Conservation (phyloP, 2,329 filamentous ascomycete genomes). For the Coniochaeta ligniaria region DNA sequence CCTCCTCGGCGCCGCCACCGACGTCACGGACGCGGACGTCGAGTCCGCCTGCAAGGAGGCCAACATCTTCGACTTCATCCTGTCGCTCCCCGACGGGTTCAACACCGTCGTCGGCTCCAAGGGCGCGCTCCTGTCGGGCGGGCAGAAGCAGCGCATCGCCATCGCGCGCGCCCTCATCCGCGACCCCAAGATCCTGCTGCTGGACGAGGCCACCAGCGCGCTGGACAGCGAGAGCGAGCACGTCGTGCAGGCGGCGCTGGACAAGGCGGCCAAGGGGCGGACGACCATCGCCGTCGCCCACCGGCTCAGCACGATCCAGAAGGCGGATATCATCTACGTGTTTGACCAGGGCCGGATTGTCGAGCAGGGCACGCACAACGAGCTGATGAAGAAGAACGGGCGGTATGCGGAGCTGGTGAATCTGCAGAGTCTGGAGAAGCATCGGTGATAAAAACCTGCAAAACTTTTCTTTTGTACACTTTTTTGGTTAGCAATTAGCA, state of each 20-base stretch:
- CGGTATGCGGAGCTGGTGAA: slow-evolving; percentile 75
- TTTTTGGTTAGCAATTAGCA: neutral
- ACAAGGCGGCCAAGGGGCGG: slow-evolving; percentile 74
- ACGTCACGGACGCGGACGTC: slow-evolving; percentile 65
- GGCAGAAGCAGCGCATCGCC: slow-evolving; percentile 90
- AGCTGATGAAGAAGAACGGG: slow-evolving; percentile 62
- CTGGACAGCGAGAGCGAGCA: slow-evolving; percentile 73
- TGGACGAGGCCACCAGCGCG: slow-evolving; percentile 76
- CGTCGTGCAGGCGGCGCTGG: slow-evolving; percentile 72
- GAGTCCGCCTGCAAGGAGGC: slow-evolving; percentile 78
- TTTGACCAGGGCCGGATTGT: slow-evolving; percentile 85
- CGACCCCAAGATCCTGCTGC: slow-evolving; percentile 79
- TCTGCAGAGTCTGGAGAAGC: slow-evolving; percentile 67
- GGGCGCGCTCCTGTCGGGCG: slow-evolving; percentile 77
- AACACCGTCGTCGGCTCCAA: slow-evolving; percentile 81
- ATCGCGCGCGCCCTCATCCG: slow-evolving; percentile 87
- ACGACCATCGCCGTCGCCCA: slow-evolving; percentile 95
- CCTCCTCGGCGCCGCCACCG: slow-evolving; percentile 63
- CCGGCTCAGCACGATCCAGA: slow-evolving; percentile 84
- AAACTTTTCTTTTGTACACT: neutral
- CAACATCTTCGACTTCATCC: slow-evolving; percentile 89
- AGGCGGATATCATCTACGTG: slow-evolving; percentile 93
- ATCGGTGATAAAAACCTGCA: slow-evolving; percentile 10
- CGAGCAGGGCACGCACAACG: slow-evolving; percentile 73
- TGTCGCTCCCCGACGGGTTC: slow-evolving; percentile 79